Base-by-base conservation (phyloP, 2,329 filamentous ascomycete species). In the Epicoccum sorghinum region DNA sequence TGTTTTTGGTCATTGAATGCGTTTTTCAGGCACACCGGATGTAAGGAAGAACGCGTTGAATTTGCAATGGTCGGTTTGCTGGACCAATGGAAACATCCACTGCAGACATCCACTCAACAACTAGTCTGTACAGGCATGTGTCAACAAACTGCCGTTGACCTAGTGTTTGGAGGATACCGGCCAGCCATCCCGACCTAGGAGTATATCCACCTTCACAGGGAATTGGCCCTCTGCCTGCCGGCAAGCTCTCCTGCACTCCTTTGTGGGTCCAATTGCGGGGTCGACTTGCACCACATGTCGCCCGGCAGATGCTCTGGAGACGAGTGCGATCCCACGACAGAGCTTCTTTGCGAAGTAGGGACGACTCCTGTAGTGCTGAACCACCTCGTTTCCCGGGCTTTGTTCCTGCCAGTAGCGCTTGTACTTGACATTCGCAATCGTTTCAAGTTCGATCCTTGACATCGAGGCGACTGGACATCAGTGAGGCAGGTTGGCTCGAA, bases 341-440 rank as follows among this genome's bases (percentile, higher is more conserved):
- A 27, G 1, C 32, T 14, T 29, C 9, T 9, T 33, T 32, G 36
- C 6, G 45, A n/a, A 2, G 18, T 27, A 2, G 46, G 23, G 7
- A 6, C 4, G 8, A 47, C 42, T 18, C 46, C 46, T 32, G 43
- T 33, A 25, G 40, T n/a, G 7, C 41, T 47, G 36, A 47, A 33
- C 36, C 38, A 12, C 41, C 39, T 27, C 46, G 41, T 46, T 10
- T 23, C 40, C 13, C 46, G 24, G n/a, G 46, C 30, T 8, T 38
- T 24, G 13, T 33, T 29, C 25, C 24, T 18, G 3, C 23, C 33
- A 2, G 52, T 22, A 45, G 42, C 22, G 32, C 44, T 32, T 10
- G 64, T 52, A 9, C 62, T 52, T 39, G 60, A 60, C 27, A 66
- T 60, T 50, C 58, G 65, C 22, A 67, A 58, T 37, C 59, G 61